Base-by-base conservation (phyloP, 2,329 filamentous ascomycete genomes). In the Endothia cerciana region DNA sequence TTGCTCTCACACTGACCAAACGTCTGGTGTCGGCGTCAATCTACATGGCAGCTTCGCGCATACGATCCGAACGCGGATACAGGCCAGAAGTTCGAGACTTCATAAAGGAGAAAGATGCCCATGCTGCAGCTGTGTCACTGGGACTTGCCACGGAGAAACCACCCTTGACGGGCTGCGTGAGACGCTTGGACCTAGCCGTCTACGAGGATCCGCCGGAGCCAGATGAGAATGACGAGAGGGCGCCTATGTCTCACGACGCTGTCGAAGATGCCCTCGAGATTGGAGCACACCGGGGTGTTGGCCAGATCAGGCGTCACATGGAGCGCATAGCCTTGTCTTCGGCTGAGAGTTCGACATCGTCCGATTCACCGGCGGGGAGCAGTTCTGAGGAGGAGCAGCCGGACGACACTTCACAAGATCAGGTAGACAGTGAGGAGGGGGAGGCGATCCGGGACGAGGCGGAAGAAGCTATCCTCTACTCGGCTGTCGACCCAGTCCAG, bases 11-110 rank as follows among this genome's bases (percentile, higher is more conserved):
- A 62, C 70, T 95, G 17, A 94, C 91, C 0, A 87, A 86, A 66
- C 84, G 91, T 15, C 77, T 97, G 1, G 81, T 95, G 1, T 86
- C 91, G 57, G 86, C 90, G 0, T 81, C 87, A 0, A 78, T 95
- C 0, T 91, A 90, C 71, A 85, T 92, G 65, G 86, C 89, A n/a
- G 84, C 86, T 74, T 90, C 90, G 2, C 84, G 92, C 51, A 77
- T 93, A 30, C 83, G 88, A 62, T 81, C 87, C 4, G 82, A 80
- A 70, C 76, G 70, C 10, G 65, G 68, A 7, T 64, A 70, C 22
- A 71, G 77, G 30, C 67, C 74, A 3, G 65, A 70, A 0, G 71
- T 74, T 1, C 71, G 71, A 3, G 68, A 71, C 4, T 68, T 78
- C 5, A 78, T 86, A 2, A 76, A 75, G 51, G 69, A 66, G 4